Conservation (phyloP, 1,284 basidiomycete species). For the Inonotus hispidus region DNA sequence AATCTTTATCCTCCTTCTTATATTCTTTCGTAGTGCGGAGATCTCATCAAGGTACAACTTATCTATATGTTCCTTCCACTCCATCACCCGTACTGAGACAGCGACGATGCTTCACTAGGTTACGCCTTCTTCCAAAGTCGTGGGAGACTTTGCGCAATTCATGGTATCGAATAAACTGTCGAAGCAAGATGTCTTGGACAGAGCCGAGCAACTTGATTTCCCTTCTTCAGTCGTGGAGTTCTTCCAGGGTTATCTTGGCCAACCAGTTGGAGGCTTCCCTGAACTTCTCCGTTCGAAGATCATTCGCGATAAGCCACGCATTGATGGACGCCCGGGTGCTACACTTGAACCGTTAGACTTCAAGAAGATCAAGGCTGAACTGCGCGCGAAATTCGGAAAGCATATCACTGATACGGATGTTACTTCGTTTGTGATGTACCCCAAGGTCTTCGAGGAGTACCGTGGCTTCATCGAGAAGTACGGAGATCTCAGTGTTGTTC, state of each 20-base stretch:
- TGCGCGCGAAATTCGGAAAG: slow-evolving; percentile 92
- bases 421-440: slow-evolving; percentile 94
- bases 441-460: slow-evolving; percentile 98
- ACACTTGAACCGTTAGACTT: slow-evolving; percentile 88
- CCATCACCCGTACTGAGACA: not conserved
- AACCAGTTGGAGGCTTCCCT: slow-evolving; percentile 97
- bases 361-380: slow-evolving; percentile 91
- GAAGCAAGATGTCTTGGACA: slow-evolving; percentile 81
- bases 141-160: slow-evolving; percentile 99
- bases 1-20: not conserved
- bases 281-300: slow-evolving; percentile 90
- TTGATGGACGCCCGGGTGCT: slow-evolving; percentile 90
- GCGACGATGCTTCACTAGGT: slow-evolving; percentile 42
- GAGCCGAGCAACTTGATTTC: slow-evolving; percentile 92
- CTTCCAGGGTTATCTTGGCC: slow-evolving; percentile 97
- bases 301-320: slow-evolving; percentile 91
- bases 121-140: slow-evolving; percentile 98
- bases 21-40: slow-evolving; percentile 68
- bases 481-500: slow-evolving; percentile 91
- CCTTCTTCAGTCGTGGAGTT: slow-evolving; percentile 94
- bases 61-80: not conserved
- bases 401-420: slow-evolving; percentile 93
- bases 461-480: slow-evolving; percentile 92
- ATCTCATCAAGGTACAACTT: slow-evolving; percentile 82
- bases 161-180: slow-evolving; percentile 94